Evolutionary conservation across 495 filamentous ascomycete species (phyloP).

Genomic region (Penicillium paradoxum): DNA sequence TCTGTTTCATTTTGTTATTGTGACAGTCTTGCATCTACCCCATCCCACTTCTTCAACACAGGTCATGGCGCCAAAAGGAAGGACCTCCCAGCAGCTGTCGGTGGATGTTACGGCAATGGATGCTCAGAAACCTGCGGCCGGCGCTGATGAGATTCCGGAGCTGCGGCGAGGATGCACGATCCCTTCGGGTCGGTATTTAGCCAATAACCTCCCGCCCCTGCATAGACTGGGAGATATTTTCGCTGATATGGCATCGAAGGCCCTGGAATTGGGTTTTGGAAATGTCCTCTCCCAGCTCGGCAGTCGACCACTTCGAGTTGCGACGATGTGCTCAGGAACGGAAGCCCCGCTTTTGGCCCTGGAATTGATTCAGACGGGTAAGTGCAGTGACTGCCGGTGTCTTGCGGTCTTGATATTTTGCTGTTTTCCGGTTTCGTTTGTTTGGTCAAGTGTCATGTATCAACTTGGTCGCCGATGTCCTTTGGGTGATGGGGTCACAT

Average conservation of each 20-base stretch:
- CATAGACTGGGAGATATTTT: constrained; percentile 47
- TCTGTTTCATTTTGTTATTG: background rate
- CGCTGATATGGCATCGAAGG: constrained; percentile 37
- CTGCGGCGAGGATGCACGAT: background rate
- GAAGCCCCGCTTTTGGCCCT: constrained; percentile 72
- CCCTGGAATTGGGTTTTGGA: constrained; percentile 31
- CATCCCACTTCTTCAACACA: background rate
- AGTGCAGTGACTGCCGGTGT: constrained; percentile 13
- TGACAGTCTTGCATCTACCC: background rate
- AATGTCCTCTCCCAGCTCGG: constrained; percentile 35
- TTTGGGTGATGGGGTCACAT: no score
- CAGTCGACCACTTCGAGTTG: constrained; percentile 52
- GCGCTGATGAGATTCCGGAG: constrained; percentile 12
- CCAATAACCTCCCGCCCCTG: constrained; percentile 40
- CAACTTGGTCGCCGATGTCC: background rate
- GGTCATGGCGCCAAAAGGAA: background rate
- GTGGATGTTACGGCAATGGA: constrained; percentile 9
- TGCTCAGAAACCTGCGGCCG: background rate
- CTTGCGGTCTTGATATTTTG: background rate
- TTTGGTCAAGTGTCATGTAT: background rate
- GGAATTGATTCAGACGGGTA: constrained; percentile 44
- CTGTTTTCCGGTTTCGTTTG: background rate
- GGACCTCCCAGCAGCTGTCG: background rate
- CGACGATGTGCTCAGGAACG: constrained; percentile 79
- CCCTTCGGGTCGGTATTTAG: constrained; percentile 16